A percentile compares a stretch with the other conserved stretches of the same genome.
Conservation (phyloP, 371 early-diverging fungal genomes). For the Haplosporangium sp. region DNA sequence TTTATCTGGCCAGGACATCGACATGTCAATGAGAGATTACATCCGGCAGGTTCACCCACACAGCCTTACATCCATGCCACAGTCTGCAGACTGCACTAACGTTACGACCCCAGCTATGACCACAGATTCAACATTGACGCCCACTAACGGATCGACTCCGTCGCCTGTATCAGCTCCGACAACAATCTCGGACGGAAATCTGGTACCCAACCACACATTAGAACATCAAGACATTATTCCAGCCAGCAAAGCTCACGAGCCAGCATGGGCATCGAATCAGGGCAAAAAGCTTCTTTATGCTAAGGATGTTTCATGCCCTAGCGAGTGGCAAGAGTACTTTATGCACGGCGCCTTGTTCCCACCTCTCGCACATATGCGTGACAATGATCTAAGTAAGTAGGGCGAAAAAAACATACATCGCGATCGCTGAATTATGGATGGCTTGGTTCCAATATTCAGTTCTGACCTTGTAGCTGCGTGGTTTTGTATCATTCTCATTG, state of each 20-base stretch:
- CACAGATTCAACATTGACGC: conserved; percentile 5
- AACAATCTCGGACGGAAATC: background rate
- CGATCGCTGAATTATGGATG: no score
- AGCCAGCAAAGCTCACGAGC: background rate
- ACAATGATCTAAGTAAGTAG: conserved; percentile 51
- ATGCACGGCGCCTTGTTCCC: conserved; percentile 36
- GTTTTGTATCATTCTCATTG: background rate
- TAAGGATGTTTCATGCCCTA: conserved; percentile 54
- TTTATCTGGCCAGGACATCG: conserved; percentile 12
- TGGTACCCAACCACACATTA: no score
- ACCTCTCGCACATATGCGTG: conserved; percentile 42
- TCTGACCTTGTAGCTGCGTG: no score
- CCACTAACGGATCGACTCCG: background rate
- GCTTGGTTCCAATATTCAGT: no score
- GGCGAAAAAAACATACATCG: no score
- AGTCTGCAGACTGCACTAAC: no score
- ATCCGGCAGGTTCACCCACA: conserved; percentile 25
- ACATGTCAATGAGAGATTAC: conserved; percentile 29
- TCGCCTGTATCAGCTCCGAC: background rate
- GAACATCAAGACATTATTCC: no score
- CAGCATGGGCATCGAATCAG: background rate
- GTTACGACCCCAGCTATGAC: no score
- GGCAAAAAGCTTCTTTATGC: conserved; percentile 28
- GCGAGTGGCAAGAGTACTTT: conserved; percentile 28
- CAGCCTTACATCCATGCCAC: background rate